Conservation (phyloP, 768 basidiomycete species). For the Boletus rubroflammeus region DNA sequence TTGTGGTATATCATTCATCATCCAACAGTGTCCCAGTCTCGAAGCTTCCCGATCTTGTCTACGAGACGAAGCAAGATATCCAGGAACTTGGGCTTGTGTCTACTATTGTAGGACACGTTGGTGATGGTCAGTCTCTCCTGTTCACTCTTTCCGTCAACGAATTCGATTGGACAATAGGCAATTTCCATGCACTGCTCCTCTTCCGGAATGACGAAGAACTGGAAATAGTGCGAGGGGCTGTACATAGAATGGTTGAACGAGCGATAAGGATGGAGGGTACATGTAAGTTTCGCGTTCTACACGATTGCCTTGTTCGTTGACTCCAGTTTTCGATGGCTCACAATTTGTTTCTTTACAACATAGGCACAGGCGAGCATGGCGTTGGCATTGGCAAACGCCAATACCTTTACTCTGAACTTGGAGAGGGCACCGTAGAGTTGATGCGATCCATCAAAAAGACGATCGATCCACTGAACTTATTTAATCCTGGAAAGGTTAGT, state of each 20-base stretch:
- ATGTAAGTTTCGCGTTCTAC: constrained; percentile 39
- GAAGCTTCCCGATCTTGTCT: constrained; percentile 58
- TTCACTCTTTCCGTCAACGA: background rate
- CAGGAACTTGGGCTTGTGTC: constrained; percentile 50
- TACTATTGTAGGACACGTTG: constrained; percentile 73
- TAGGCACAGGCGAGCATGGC: constrained; percentile 81
- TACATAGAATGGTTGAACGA: constrained; percentile 60
- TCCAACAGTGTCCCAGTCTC: constrained; percentile 55
- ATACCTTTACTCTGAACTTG: constrained; percentile 79
- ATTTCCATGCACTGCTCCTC: constrained; percentile 51
- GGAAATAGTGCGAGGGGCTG: constrained; percentile 40
- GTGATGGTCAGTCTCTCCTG: constrained; percentile 49
- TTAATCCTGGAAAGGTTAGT: constrained; percentile 83
- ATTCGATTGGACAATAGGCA: constrained; percentile 30
- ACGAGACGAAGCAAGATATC: constrained; percentile 72
- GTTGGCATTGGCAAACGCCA: constrained; percentile 83
- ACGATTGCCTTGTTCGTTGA: background rate
- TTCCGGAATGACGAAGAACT: constrained; percentile 56
- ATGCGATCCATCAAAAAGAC: constrained; percentile 81
- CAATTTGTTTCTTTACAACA: background rate
- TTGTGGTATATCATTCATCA: background rate
- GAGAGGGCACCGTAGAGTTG: constrained; percentile 73
- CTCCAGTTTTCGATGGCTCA: background rate
- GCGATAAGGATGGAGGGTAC: constrained; percentile 73
- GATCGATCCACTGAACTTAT: constrained; percentile 69